phyloP scores from a whole-genome alignment of 2,329 filamentous ascomycete species.

The Alternaria sp. region DNA sequence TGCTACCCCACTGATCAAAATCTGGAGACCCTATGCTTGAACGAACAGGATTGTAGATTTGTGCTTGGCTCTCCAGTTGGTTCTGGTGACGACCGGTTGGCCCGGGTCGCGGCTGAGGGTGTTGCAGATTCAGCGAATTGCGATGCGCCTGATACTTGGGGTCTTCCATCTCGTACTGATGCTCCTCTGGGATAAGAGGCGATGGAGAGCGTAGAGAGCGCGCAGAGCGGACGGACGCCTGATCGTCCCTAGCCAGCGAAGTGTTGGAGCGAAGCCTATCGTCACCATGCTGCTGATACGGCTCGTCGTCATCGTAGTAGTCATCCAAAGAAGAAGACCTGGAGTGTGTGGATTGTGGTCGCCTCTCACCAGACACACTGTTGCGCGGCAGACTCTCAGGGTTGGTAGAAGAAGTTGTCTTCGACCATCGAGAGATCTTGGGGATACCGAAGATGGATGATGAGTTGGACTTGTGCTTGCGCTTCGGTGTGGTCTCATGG shows the following conservation, averaged over 20 bases:
- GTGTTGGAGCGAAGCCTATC: conserved; percentile 60
- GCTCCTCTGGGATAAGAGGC: conserved; percentile 64
- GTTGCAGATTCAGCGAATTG: conserved; percentile 80
- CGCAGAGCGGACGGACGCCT: conserved; percentile 41
- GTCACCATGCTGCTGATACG: conserved; percentile 66
- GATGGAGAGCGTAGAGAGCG: conserved; percentile 59
- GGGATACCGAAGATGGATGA: conserved; percentile 78
- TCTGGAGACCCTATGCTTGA: conserved; percentile 44
- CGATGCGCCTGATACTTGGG: conserved; percentile 85
- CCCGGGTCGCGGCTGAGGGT: conserved; percentile 79
- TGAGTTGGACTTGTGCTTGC: conserved; percentile 87
- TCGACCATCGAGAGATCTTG: conserved; percentile 97
- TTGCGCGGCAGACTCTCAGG: conserved; percentile 76
- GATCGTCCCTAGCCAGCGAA: conserved; percentile 40
- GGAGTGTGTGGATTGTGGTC: conserved; percentile 72
- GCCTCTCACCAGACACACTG: conserved; percentile 66
- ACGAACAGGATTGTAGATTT: conserved; percentile 65
- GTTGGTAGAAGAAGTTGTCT: conserved; percentile 90
- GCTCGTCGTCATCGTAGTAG: conserved; percentile 66
- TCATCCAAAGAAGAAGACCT: conserved; percentile 80
- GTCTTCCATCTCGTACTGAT: conserved; percentile 60
- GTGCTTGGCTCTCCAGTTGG: conserved; percentile 76
- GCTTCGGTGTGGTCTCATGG: conserved; percentile 81
- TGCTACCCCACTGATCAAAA: conserved; percentile 60
- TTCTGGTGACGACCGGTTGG: conserved; percentile 78